A percentile compares a stretch with the other conserved stretches of the same genome.
phyloP scores from a whole-genome alignment of 1,284 basidiomycete genomes.

The Sporisorium reilianum region DNA sequence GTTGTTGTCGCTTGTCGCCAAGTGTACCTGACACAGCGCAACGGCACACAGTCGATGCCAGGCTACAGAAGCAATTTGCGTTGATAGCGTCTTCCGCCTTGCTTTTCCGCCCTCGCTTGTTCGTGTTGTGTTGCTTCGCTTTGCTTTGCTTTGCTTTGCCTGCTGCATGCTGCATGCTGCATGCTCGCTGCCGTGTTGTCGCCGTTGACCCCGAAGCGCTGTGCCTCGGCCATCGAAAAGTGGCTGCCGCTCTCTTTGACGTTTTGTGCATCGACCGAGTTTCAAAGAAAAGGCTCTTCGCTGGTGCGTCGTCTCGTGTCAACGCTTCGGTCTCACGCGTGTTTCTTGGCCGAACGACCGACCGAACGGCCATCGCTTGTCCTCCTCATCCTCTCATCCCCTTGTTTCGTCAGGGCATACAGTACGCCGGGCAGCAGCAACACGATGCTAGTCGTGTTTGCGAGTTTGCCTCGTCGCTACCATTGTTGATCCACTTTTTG shows the following conservation, averaged over 20 bases:
- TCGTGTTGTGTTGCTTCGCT: background rate
- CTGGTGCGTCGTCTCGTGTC: background rate
- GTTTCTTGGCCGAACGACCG: conserved; percentile 1
- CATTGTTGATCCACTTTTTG: background rate
- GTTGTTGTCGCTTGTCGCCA: conserved; percentile 26
- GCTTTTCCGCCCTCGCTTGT: conserved; percentile 16
- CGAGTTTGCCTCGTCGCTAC: conserved; percentile 3
- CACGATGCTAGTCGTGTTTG: background rate
- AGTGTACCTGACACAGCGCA: conserved; percentile 8
- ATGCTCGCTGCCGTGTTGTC: conserved; percentile 5
- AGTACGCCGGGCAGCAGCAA: background rate
- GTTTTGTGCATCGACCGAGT: background rate
- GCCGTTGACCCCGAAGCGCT: conserved; percentile 6
- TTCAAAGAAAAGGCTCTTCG: background rate
- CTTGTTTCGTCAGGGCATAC: background rate
- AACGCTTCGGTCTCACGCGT: conserved; percentile 6
- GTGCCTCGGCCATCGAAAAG: no score
- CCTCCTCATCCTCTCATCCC: background rate
- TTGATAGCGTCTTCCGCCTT: background rate
- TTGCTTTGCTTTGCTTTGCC: no score
- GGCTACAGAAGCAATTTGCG: background rate
- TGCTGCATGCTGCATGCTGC: no score
- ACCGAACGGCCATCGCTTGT: background rate
- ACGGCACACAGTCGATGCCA: background rate
- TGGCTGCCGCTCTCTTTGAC: conserved; percentile 1